Percentiles rank a stretch among this genome's conserved stretches.
Evolutionary conservation across 306 rosid species (phyloP).

Genomic region (Trifolium dubium): DNA sequence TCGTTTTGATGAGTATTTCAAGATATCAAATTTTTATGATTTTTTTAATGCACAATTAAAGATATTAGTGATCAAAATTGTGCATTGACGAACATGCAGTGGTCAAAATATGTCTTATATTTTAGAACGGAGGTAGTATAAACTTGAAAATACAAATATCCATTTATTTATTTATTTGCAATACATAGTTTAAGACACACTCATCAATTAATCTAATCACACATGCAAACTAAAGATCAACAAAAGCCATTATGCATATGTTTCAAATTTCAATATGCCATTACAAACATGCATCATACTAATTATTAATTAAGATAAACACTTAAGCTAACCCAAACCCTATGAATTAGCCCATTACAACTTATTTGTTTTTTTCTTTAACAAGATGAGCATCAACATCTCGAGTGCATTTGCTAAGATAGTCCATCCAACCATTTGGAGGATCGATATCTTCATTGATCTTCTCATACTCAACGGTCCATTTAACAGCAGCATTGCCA

Average conservation of each 20-base stretch:
- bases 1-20: too few relatives aligned
- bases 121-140: too few relatives aligned
- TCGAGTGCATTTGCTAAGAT: not conserved
- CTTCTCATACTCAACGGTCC: constrained; percentile 44
- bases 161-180: not conserved
- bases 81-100: too few relatives aligned
- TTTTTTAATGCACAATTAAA: too few relatives aligned
- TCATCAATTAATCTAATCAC: not conserved
- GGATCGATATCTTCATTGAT: constrained; percentile 27
- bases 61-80: too few relatives aligned
- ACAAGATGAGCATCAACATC: constrained; percentile 35
- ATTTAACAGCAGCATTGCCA: not conserved
- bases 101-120: too few relatives aligned
- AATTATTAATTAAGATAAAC: not conserved
- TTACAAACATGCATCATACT: not conserved
- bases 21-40: too few relatives aligned
- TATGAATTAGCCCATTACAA: too few relatives aligned
- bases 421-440: constrained; percentile 34
- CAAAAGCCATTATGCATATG: not conserved
- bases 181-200: not conserved
- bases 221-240: not conserved
- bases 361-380: too few relatives aligned
- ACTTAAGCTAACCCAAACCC: not conserved
- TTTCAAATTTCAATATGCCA: not conserved
- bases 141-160: not conserved